phyloP scores from a whole-genome alignment of 805 yeast genomes.

The Dipodascopsis tothii region DNA sequence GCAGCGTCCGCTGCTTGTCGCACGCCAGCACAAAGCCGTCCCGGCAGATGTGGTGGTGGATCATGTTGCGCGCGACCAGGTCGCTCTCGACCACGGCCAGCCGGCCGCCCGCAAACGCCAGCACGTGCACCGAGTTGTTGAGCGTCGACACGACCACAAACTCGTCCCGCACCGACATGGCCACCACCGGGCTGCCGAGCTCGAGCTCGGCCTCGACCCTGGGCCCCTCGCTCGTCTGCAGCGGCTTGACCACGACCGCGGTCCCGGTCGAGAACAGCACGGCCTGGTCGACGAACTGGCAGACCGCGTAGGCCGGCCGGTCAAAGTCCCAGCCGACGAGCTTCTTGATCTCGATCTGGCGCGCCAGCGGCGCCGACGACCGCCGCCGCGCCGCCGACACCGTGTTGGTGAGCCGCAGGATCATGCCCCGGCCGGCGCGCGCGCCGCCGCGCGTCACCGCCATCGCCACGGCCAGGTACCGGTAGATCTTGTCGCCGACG shows the following conservation, averaged over 20 bases:
- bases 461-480: slow-evolving; percentile 8
- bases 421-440: no score
- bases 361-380: no score
- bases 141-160: slow-evolving; percentile 12
- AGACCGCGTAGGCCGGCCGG: no score
- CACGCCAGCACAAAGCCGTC: slow-evolving; percentile 8
- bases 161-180: slow-evolving; percentile 3
- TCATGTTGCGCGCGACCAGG: slow-evolving; percentile 10
- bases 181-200: slow-evolving; percentile 11
- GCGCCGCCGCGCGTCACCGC: no score
- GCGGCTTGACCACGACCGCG: slow-evolving; percentile 4
- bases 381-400: neutral
- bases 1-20: slow-evolving; percentile 12
- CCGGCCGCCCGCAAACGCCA: slow-evolving; percentile 1
- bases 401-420: no score
- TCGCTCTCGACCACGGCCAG: slow-evolving; percentile 14
- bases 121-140: slow-evolving; percentile 9
- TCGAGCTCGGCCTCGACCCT: slow-evolving; percentile 2
- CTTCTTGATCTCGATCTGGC: slow-evolving; percentile 7
- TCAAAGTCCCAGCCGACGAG: no score
- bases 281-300: no score
- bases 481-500: neutral
- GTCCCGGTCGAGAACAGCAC: slow-evolving; percentile 14
- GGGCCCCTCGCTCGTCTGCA: slow-evolving; percentile 1
- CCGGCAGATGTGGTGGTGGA: slow-evolving; percentile 5